Evolutionary conservation across 1,139 yeast genomes (phyloP), one percentile per base, ranked within the genome.

Genomic region (Nakaseomyces nivariensis): DNA sequence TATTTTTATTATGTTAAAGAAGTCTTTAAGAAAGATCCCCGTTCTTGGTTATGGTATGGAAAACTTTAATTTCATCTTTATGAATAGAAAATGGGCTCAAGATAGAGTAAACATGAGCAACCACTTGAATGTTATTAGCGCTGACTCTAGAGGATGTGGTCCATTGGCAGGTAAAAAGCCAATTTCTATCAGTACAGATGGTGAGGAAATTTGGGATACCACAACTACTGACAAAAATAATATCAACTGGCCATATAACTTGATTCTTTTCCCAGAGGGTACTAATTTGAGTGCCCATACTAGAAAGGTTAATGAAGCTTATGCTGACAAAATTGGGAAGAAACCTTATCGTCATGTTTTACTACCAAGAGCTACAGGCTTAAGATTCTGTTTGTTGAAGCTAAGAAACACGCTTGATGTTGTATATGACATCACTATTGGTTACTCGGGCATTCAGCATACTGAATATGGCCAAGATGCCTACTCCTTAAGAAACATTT

Each of bases 251-350:
- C 74, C 75, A 5, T 81, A 79, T 56, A 72, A 72, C 62, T 63
- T 92, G 49, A 68, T 90, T 29, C 66, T 92, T 34, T 92, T 84
- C 67, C 98, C 99, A 1, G 99, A 92, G 67, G 99, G 99, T 2
- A 92, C 99, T 0, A 94, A 89, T 49, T 71, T 86, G 52, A 82
- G 94, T 37, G 72, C 72, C 10, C 75, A 78, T 55, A 88, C 96
- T 4, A 74, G 78, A 47, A 69, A 61, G 6, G 77, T 78, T 52
- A 80, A 90, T 3, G 72, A 71, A 13, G 73, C 66, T 13, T 92
- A 71, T 67, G 84, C 86, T 29, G 68, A 67, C 9, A 76, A 81
- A 55, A 67, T 73, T 42, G 74, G 75, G 24, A 66, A 69, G 47
- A 58, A 56, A 33, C 75, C 77, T 1, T 76, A 85, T 53, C 72